phyloP scores from a whole-genome alignment of 192 early-diverging fungal species.

The Paraglomus occultum region DNA sequence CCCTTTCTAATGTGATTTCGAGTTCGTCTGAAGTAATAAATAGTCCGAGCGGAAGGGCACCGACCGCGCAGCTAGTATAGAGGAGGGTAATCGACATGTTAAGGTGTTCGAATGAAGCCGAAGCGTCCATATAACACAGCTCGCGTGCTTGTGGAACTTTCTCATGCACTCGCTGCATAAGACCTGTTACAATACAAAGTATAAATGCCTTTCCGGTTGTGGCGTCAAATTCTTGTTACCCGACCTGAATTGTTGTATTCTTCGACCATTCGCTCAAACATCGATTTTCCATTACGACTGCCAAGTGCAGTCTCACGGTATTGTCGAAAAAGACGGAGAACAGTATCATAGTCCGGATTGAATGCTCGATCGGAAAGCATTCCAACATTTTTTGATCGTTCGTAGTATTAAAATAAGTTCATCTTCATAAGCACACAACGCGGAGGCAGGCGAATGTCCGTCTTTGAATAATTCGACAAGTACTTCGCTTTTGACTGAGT shows the following conservation, averaged over 20 bases:
- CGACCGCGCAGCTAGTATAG: background rate
- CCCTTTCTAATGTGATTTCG: conserved; percentile 6
- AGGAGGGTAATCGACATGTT: conserved; percentile 4
- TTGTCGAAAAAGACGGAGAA: background rate
- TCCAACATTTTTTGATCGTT: background rate
- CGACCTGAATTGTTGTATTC: background rate
- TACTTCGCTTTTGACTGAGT: background rate
- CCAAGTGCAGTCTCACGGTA: background rate
- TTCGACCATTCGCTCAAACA: background rate
- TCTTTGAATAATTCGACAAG: background rate
- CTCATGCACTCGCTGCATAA: background rate
- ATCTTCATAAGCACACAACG: background rate
- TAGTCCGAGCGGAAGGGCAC: background rate
- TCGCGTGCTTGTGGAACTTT: background rate
- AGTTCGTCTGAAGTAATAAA: background rate
- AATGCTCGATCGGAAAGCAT: background rate
- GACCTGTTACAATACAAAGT: background rate
- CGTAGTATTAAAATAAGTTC: background rate
- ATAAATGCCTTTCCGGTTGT: background rate
- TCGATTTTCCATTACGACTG: background rate
- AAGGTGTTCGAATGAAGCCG: background rate
- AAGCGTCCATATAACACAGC: background rate
- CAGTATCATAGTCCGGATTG: conserved; percentile 3
- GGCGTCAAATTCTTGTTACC: background rate
- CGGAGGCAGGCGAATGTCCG: background rate